Evolutionary conservation across 2,329 filamentous ascomycete species (phyloP), one percentile per base, ranked within the genome.

Genomic region (Aspergillus sp.): DNA sequence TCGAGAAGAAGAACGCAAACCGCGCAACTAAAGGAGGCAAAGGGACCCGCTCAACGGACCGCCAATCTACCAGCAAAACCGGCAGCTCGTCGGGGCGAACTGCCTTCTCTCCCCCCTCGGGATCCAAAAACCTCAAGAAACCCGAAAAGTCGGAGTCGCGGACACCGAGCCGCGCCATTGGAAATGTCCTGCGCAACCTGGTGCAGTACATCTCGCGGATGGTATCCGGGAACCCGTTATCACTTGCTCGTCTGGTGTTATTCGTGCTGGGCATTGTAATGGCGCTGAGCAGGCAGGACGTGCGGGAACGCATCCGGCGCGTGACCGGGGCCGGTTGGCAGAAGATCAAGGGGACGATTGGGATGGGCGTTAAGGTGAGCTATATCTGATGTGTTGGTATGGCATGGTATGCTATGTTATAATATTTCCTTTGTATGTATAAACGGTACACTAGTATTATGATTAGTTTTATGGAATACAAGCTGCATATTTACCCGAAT

Each of bases 321-420:
- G 74, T 90, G 33, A 63, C 94, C 39, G 80, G 79, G 35, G 74
- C 78, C 23, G 83, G 82, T 7, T 95, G 89, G 89, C 79, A 81
- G 47, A 96, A 95, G 72, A 73, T 95, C 37, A 83, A 81, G 64
- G 79, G 83, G 41, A 97, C 93, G 0, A 84, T 91, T 4, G 90
- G 90, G 1, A 97, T 97, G 91, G 93, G 91, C 2, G 87, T 94
- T 54, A 97, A 96, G 74, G 90, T 97, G 61, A 95, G 87, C 66
- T 97, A 97, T 72, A 94, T 98, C 51, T 97, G 54, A 51, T 25
- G 20, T n/a, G 17, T 50, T 48, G 25, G 12, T 10, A 30, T 12
- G 25, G 10, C 9, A 30, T 27, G 25, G 25, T 9, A 27, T 27
- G 9, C 9, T 39, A 43, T 55, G 25, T 35, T 45, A 35, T 9